Evolutionary conservation across 331 rosid species (phyloP), one percentile per base, ranked within the genome.

Genomic region (Stylosanthes scabra): DNA sequence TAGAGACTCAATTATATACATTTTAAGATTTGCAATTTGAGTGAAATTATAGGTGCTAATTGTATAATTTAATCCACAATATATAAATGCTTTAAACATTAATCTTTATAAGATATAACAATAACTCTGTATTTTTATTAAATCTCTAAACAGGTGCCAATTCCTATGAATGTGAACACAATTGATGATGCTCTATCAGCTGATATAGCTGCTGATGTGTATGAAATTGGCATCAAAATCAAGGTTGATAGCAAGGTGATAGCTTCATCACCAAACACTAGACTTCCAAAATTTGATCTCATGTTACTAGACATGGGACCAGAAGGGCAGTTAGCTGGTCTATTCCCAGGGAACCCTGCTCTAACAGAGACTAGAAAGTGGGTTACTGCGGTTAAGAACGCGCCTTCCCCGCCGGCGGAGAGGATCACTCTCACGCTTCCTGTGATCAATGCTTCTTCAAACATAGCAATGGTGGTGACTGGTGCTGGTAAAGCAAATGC

Each of bases 251-350:
- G 44, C 52, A 78, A 77, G 13, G 86, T 93, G 72, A 49, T 93
- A 11, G 88, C 75, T 28, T 72, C n/a, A 79, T 49, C 93, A 71
- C 63, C 74, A 73, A 28, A 60, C 5, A 80, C 63, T 13, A 83
- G 74, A 11, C 80, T 87, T 31, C 98, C 98, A 31, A 93, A 87
- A 81, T 88, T 90, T 14, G 97, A 93, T 77, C 91, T 93, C 63
- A 66, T 84, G 87, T 83, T 93, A n/a, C 81, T 93, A 3, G 98
- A 93, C 8, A 88, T 90, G 97, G 98, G 98, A 54, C 89, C 91
- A n/a, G 98, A 93, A 74, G 98, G 98, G 41, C 96, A 90, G 4
- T 78, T 93, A 40, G 98, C 89, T 60, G 88, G 97, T 60, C 81
- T 93, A 5, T 87, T 93, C 75, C 98, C 92, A 2, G 88, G 90